These are phyloP conservation scores for Serendipita sp. DNA, from an alignment of 768 basidiomycete species.

Conservation along the genomic window DNA sequence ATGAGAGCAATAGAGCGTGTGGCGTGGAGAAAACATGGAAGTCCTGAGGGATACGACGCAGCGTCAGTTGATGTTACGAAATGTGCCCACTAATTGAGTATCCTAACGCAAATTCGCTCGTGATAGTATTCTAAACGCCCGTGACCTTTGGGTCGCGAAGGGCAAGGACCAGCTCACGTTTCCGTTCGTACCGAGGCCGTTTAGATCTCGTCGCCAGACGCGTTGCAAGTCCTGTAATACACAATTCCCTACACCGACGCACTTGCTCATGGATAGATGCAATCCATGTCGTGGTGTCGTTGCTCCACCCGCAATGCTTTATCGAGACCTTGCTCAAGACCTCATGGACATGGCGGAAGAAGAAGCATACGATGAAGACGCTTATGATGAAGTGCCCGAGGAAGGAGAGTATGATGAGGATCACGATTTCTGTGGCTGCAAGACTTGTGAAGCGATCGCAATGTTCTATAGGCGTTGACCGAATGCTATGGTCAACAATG, in stretches of 20 bases:
- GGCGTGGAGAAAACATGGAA: conserved; percentile 17
- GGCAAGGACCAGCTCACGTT: neutral
- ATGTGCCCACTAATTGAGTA: neutral
- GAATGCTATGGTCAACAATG: neutral
- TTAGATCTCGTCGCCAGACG: neutral
- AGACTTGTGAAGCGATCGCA: neutral
- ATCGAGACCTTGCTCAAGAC: neutral
- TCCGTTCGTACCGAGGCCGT: neutral
- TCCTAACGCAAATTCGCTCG: neutral
- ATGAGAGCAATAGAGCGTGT: conserved; percentile 13
- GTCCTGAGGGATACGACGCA: conserved; percentile 14
- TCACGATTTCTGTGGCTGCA: neutral
- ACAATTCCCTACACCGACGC: neutral
- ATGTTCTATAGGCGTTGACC: neutral
- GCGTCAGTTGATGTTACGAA: conserved; percentile 13
- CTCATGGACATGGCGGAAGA: neutral
- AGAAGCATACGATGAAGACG: neutral
- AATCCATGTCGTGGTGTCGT: neutral
- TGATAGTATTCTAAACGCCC: neutral
- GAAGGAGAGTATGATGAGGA: neutral
- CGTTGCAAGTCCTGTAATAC: neutral
- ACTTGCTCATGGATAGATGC: neutral
- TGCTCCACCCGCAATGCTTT: neutral
- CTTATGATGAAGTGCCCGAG: neutral
- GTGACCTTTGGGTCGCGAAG: neutral